A percentile compares a stretch with the other conserved stretches of the same genome.
Conservation (phyloP, 2,329 filamentous ascomycete genomes). For the Talaromyces sp. region DNA sequence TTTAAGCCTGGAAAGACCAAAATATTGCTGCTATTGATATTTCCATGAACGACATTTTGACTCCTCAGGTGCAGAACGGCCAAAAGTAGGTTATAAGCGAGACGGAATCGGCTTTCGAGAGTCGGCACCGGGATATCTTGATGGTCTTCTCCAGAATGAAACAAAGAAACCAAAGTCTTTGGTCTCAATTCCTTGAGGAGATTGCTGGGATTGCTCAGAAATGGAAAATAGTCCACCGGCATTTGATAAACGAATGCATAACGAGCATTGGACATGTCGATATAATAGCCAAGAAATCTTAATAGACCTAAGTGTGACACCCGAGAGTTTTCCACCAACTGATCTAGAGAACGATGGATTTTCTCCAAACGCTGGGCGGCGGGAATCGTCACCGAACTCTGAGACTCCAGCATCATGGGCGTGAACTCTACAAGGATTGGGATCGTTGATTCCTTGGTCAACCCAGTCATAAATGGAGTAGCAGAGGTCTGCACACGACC, state of each 20-base stretch:
- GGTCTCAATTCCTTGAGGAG: conserved; percentile 37
- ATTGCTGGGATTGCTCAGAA: conserved; percentile 39
- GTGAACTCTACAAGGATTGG: conserved; percentile 43
- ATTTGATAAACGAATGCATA: conserved; percentile 61
- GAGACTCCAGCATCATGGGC: conserved; percentile 38
- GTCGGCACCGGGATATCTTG: conserved; percentile 47
- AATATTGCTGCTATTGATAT: conserved; percentile 64
- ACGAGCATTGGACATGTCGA: conserved; percentile 56
- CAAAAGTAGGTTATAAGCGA: conserved; percentile 58
- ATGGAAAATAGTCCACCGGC: conserved; percentile 48
- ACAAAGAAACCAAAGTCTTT: conserved; percentile 41
- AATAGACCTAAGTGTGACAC: conserved; percentile 42
- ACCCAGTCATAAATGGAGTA: conserved; percentile 29
- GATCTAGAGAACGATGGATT: conserved; percentile 38
- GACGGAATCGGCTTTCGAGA: conserved; percentile 59
- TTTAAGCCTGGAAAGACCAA: conserved; percentile 51
- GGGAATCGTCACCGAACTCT: conserved; percentile 28
- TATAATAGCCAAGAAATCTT: conserved; percentile 49
- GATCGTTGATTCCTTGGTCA: conserved; percentile 34
- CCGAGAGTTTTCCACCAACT: conserved; percentile 40
- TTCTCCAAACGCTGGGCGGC: conserved; percentile 32
- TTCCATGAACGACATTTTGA: conserved; percentile 57
- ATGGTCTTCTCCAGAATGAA: conserved; percentile 42
- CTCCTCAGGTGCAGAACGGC: conserved; percentile 57
- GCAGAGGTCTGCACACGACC: conserved; percentile 40